Conservation (phyloP, 768 basidiomycete species). For the Suillus clintonianus region DNA sequence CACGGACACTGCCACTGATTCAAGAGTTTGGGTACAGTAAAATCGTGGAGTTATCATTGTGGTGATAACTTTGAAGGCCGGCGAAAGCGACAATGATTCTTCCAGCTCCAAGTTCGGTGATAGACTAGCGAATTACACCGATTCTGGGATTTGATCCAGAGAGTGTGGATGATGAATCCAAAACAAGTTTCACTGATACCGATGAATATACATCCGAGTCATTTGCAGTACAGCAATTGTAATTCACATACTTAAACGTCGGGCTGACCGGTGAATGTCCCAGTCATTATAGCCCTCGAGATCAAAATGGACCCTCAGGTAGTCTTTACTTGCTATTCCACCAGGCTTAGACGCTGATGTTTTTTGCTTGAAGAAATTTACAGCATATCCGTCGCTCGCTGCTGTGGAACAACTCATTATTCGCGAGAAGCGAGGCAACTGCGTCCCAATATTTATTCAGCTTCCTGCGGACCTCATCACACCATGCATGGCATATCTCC, state of each 20-base stretch:
- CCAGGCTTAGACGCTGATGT: neutral
- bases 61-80: neutral
- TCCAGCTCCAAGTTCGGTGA: neutral
- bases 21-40: slow-evolving; percentile 62
- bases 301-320: slow-evolving; percentile 28
- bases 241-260: neutral
- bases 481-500: slow-evolving; percentile 94
- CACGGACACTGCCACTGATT: slow-evolving; percentile 55
- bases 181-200: too few relatives aligned
- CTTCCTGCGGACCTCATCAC: slow-evolving; percentile 96
- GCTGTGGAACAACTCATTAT: slow-evolving; percentile 76
- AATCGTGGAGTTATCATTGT: slow-evolving; percentile 81
- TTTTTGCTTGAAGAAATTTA: slow-evolving; percentile 52
- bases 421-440: slow-evolving; percentile 85
- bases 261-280: neutral
- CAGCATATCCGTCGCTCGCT: slow-evolving; percentile 71
- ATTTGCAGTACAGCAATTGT: too few relatives aligned
- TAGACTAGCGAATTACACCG: neutral
- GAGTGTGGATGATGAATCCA: neutral
- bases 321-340: neutral
- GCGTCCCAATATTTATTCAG: slow-evolving; percentile 89
- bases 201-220: too few relatives aligned
- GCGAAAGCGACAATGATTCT: neutral
- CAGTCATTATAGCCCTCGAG: neutral
- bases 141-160: neutral